Evolutionary conservation across 257 asterid genomes (phyloP).

Genomic region (Marsdenia floribunda): DNA sequence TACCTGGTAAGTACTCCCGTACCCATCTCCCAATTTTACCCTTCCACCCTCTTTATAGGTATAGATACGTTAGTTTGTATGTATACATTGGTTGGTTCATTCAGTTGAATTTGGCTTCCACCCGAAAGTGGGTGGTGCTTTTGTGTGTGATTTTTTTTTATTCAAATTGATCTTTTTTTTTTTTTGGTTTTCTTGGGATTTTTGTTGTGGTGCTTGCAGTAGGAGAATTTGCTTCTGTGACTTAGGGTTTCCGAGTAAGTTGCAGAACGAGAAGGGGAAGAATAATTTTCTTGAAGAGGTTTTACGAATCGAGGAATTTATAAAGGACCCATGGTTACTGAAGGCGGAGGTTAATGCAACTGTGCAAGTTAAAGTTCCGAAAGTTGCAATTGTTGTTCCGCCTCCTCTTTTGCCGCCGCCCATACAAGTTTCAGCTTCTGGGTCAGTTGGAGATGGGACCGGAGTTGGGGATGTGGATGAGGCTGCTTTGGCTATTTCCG

Average conservation of each 20-base stretch:
- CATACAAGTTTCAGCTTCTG: constrained; percentile 2
- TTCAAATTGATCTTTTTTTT: too few relatives aligned
- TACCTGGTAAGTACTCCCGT: constrained; percentile 67
- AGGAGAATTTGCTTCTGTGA: constrained; percentile 81
- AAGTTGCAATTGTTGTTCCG: constrained; percentile 43
- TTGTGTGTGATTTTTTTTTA: constrained; percentile 15
- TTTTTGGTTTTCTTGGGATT: constrained; percentile 20
- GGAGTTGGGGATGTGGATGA: constrained; percentile 49
- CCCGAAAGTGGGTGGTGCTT: constrained; percentile 31
- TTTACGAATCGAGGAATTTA: constrained; percentile 63
- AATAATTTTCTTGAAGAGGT: constrained; percentile 61
- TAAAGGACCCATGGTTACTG: constrained; percentile 82
- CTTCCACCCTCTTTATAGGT: constrained; percentile 3
- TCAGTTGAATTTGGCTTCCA: not conserved
- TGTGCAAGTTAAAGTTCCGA: constrained; percentile 86
- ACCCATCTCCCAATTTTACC: constrained; percentile 21
- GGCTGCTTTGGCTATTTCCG: constrained; percentile 47
- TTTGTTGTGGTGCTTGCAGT: constrained; percentile 43
- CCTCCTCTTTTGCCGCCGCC: constrained; percentile 38
- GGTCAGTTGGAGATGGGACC: constrained; percentile 21
- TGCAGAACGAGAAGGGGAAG: constrained; percentile 59
- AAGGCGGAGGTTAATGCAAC: constrained; percentile 64
- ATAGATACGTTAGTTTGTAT: constrained; percentile 18
- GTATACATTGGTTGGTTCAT: constrained; percentile 15
- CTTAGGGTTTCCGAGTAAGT: constrained; percentile 60